Conservation (phyloP, 257 asterid genomes). For the Paulownia fortunei region DNA sequence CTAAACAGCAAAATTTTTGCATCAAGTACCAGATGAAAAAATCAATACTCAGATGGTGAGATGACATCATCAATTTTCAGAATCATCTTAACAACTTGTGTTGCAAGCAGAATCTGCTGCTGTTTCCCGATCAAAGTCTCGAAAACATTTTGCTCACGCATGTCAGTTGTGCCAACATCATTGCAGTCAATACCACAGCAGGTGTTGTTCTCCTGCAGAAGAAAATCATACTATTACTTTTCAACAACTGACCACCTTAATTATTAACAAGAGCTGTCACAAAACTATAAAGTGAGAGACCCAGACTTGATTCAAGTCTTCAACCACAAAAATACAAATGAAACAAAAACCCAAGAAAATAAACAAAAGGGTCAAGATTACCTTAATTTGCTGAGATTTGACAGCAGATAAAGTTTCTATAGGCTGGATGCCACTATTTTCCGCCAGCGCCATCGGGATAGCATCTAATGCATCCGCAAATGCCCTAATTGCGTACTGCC, state of each 20-base stretch:
- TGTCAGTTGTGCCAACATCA: conserved; percentile 82
- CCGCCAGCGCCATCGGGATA: conserved; percentile 98
- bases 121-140: conserved; percentile 90
- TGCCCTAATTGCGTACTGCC: conserved; percentile 93
- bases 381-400: conserved; percentile 94
- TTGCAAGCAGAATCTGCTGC: conserved; percentile 85
- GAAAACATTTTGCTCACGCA: conserved; percentile 87
- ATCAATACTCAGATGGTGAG: conserved; percentile 73
- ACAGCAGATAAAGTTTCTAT: conserved; percentile 93
- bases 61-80: conserved; percentile 87
- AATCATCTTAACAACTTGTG: conserved; percentile 92
- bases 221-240: neutral
- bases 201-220: conserved; percentile 68
- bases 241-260: neutral
- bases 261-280: neutral
- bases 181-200: conserved; percentile 87
- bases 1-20: conserved; percentile 30
- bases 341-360: neutral
- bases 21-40: conserved; percentile 12
- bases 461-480: conserved; percentile 97
- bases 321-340: neutral
- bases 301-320: neutral
- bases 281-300: neutral
- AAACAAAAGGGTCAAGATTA: conserved; percentile 17
- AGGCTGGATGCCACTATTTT: conserved; percentile 94